Percentiles rank a stretch among this genome's conserved stretches.
Conservation (phyloP, 805 yeast species). For the Nakazawaea wickerhamii region DNA sequence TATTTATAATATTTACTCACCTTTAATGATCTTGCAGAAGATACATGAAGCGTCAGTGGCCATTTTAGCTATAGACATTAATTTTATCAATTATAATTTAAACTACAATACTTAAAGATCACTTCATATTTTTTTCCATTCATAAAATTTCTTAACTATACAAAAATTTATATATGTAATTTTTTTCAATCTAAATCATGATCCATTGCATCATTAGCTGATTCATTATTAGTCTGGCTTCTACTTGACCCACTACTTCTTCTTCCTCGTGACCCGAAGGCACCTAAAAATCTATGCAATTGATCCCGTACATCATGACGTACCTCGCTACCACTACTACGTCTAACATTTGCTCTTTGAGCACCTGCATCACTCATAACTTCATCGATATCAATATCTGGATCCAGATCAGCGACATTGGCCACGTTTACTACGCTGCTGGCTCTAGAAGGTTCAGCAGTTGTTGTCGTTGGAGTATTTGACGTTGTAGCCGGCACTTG, state of each 20-base stretch:
- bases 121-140: not conserved
- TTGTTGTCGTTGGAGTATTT: not conserved
- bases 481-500: not conserved
- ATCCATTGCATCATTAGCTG: not conserved
- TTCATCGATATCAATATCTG: constrained; percentile 9
- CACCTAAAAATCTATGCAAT: constrained; percentile 1
- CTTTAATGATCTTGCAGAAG: constrained; percentile 90
- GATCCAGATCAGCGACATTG: constrained; percentile 1
- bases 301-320: constrained; percentile 2
- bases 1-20: constrained; percentile 34
- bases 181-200: constrained; percentile 2
- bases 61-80: constrained; percentile 16
- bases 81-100: not conserved
- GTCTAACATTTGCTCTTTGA: not conserved
- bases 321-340: not conserved
- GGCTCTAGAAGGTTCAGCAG: not conserved
- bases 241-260: not conserved
- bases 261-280: not conserved
- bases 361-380: constrained; percentile 1
- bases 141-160: not conserved
- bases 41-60: constrained; percentile 63
- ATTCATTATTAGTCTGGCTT: not conserved
- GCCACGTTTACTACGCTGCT: not conserved
- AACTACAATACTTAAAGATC: not conserved
- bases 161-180: not conserved